Conservation (phyloP, 441 rosid species). For the Corymbia citriodora region DNA sequence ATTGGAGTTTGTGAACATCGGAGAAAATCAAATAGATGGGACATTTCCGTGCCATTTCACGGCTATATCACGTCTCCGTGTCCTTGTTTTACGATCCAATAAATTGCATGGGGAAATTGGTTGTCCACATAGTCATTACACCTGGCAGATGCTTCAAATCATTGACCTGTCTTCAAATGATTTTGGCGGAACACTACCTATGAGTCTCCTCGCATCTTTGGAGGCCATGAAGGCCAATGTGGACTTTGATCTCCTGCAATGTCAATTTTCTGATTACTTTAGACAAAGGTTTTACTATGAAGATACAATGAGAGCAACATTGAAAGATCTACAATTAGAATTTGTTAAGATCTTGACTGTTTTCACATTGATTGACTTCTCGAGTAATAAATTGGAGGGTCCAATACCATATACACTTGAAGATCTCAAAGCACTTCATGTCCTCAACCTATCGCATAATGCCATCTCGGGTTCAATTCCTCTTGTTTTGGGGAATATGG, state of each 20-base stretch:
- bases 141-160: neutral
- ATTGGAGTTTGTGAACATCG: too few species aligned
- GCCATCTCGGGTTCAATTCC: neutral
- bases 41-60: too few species aligned
- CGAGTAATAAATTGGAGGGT: neutral
- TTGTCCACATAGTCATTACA: too few species aligned
- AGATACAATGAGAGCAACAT: neutral
- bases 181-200: accelerated
- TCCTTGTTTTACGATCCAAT: too few species aligned
- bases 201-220: neutral
- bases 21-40: too few species aligned
- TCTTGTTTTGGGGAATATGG: accelerated
- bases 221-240: neutral
- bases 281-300: accelerated
- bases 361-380: neutral
- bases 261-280: too few species aligned
- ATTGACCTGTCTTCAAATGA: neutral
- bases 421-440: accelerated
- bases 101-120: too few species aligned
- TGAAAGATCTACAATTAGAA: neutral
- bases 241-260: accelerated
- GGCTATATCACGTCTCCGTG: too few species aligned
- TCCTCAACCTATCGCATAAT: accelerated
- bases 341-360: accelerated
- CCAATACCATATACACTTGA: neutral